Base-by-base conservation (phyloP, 257 asterid species). In the Nicotiana attenuata region DNA sequence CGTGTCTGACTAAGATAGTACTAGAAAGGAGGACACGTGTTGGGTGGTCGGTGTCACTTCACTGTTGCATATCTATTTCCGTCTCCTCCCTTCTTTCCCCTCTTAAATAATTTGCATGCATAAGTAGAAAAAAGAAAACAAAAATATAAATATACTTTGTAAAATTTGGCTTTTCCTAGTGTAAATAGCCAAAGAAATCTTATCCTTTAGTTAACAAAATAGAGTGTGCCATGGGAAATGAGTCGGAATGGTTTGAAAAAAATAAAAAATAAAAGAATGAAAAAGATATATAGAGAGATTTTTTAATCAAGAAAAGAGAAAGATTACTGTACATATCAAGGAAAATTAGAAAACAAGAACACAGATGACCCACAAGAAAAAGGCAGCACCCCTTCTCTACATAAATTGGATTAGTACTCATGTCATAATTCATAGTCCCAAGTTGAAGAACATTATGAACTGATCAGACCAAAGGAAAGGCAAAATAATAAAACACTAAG, bases 1-100 rank as follows among this genome's bases (percentile, higher is more conserved):
- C 82, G 82, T 60, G 75, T 78, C 82, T 78, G 17, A 15, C 38
- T 9, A 22, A 33, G 17, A 60, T 28, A 78, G 38, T 64, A 60
- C 57, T 20, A 59, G 59, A 35, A 59, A 41, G 60, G 60, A 22
- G 73, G 38, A 60, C 68, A 78, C 71, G 82, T 47, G 60, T 22
- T 41, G 41, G 29, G 41, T 0, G 57, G 19, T 52, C 57, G 57
- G 15, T 52, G 19, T 52, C 57, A 3, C 55, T 52, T 52, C 19
- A 3, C 19, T 52, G 19, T 52, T 14, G 57, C 57, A 52, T 52
- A 52, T 52, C 57, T 52, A 52, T 52, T 52, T 52, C 57, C 2
- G 38, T 47, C 13, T 33, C 79, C 2, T 3, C 0, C 22, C 50
- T 73, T 45, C 14, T 52, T 52, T 52, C 57, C 57, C 3, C 57